Conservation (phyloP, 345 rosid genomes). For the Combretum micranthum region DNA sequence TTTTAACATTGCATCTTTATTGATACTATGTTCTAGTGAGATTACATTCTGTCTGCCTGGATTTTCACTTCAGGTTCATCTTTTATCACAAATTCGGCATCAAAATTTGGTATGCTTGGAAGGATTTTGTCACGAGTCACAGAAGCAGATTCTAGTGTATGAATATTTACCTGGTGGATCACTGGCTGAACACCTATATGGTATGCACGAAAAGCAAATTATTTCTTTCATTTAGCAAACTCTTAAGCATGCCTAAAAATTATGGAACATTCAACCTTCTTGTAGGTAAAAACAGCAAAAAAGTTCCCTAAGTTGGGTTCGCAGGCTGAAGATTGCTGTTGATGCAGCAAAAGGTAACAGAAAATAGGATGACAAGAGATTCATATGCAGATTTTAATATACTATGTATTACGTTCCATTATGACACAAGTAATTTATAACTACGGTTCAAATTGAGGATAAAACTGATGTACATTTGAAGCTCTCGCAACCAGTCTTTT, state of each 20-base stretch:
- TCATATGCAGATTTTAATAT: too few relatives aligned
- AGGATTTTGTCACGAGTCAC: slow-evolving; percentile 80
- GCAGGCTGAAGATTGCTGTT: slow-evolving; percentile 79
- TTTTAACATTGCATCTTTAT: too few relatives aligned
- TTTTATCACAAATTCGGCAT: slow-evolving; percentile 69
- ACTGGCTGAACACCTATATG: slow-evolving; percentile 74
- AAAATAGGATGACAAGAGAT: too few relatives aligned
- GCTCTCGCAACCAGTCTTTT: too few relatives aligned
- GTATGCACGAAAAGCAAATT: slow-evolving; percentile 23
- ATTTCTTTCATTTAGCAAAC: background rate
- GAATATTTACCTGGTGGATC: slow-evolving; percentile 89
- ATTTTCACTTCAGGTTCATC: slow-evolving; percentile 44
- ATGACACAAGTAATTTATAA: too few relatives aligned
- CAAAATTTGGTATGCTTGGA: slow-evolving; percentile 83
- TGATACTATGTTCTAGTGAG: too few relatives aligned
- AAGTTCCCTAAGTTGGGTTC: slow-evolving; percentile 75
- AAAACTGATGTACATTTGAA: too few relatives aligned
- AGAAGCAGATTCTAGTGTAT: slow-evolving; percentile 81
- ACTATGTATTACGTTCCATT: too few relatives aligned
- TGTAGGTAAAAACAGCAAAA: slow-evolving; percentile 53
- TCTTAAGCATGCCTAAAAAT: too few relatives aligned
- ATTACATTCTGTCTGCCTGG: too few relatives aligned
- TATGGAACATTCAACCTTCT: background rate
- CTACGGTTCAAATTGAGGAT: too few relatives aligned
- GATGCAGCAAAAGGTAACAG: slow-evolving; percentile 86